A percentile compares a stretch with the other conserved stretches of the same genome.
phyloP scores from a whole-genome alignment of 1,284 basidiomycete genomes.

The Lentinula novae-zelandiae region DNA sequence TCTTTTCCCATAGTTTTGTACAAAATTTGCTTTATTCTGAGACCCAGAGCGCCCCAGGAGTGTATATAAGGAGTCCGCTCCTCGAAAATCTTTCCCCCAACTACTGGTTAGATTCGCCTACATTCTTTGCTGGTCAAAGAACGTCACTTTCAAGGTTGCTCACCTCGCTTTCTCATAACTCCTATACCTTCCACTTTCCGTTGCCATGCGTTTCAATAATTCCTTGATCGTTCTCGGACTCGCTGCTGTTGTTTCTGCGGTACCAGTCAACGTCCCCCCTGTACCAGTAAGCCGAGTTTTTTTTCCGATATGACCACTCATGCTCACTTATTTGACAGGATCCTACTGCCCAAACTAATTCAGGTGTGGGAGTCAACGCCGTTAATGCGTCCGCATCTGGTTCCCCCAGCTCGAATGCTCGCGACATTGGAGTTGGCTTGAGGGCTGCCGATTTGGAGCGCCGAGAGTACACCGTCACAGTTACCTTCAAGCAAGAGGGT shows the following conservation, averaged over 20 bases:
- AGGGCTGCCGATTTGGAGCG: neutral
- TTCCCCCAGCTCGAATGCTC: neutral
- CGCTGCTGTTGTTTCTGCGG: neutral
- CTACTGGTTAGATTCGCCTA: neutral
- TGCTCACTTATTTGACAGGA: neutral
- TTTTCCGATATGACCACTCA: neutral
- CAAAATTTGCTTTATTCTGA: too few relatives aligned
- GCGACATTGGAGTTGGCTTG: neutral
- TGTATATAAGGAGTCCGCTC: neutral
- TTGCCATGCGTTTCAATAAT: constrained; percentile 3
- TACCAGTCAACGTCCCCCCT: neutral
- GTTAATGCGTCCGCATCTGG: neutral
- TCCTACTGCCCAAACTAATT: neutral
- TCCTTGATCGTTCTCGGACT: neutral
- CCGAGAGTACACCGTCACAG: neutral
- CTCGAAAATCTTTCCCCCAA: neutral
- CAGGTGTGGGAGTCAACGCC: neutral
- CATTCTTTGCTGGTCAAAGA: neutral
- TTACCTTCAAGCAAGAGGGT: neutral
- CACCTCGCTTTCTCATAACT: neutral
- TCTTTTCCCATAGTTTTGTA: too few relatives aligned
- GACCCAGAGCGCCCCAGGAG: neutral
- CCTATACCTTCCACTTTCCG: neutral
- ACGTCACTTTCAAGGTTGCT: neutral
- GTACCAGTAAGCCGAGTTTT: neutral